phyloP scores from a whole-genome alignment of 345 rosid species.

The Ailanthus altissimus region DNA sequence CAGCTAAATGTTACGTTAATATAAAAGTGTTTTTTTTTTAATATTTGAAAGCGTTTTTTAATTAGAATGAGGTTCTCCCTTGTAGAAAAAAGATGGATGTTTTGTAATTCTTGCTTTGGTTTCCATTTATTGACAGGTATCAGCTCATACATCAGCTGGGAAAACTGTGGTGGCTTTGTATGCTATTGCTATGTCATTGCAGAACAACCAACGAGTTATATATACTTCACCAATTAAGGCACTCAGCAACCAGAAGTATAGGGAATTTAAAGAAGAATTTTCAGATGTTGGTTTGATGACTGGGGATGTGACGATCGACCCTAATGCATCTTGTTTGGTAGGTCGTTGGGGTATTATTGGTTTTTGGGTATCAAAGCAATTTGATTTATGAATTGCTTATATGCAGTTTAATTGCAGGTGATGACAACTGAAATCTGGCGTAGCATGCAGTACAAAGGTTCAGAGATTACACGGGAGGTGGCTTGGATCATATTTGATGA shows the following conservation, averaged over 20 bases:
- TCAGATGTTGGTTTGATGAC: constrained; percentile 99
- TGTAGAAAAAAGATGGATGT: not conserved
- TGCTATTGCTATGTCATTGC: constrained; percentile 96
- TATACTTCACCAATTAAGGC: constrained; percentile 98
- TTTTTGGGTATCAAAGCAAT: not conserved
- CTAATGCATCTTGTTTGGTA: constrained; percentile 94
- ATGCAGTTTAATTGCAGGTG: constrained; percentile 57
- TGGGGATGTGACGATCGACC: constrained; percentile 96
- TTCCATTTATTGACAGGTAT: constrained; percentile 52
- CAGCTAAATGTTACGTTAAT: not conserved
- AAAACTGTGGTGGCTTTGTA: constrained; percentile 93
- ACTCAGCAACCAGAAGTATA: constrained; percentile 90
- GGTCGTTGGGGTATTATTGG: not conserved
- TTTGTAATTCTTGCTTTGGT: not conserved
- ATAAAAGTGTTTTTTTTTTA: not conserved
- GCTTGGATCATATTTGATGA: constrained; percentile 98
- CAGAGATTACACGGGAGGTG: constrained; percentile 88
- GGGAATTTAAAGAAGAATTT: constrained; percentile 97
- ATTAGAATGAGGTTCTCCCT: not conserved
- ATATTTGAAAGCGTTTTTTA: not conserved
- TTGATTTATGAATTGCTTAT: constrained; percentile 23
- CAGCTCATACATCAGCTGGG: constrained; percentile 99
- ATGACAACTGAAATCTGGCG: constrained; percentile 99
- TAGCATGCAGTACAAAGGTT: constrained; percentile 96
- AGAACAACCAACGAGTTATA: constrained; percentile 81